phyloP scores from a whole-genome alignment of 345 rosid species.

The Limnanthes douglasii region DNA sequence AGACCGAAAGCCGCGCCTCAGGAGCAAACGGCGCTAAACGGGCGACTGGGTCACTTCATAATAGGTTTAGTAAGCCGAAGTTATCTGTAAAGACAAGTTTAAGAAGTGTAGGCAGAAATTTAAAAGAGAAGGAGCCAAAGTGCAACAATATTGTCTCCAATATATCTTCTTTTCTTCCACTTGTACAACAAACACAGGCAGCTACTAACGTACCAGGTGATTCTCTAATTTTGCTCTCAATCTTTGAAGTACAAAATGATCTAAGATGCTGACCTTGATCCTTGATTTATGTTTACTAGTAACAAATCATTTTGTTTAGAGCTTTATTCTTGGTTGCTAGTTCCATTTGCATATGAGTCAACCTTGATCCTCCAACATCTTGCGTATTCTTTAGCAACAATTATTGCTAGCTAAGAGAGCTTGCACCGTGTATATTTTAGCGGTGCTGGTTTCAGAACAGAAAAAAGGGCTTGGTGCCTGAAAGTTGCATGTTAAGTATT shows the following conservation, averaged over 20 bases:
- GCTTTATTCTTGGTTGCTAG: too few relatives aligned
- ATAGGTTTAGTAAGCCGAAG: slow-evolving; percentile 42
- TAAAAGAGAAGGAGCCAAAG: slow-evolving; percentile 33
- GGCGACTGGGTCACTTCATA: slow-evolving; percentile 21
- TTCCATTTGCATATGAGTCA: too few relatives aligned
- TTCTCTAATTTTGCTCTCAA: not conserved
- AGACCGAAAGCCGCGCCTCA: slow-evolving; percentile 17
- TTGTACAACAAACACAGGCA: slow-evolving; percentile 65
- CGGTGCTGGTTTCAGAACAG: too few relatives aligned
- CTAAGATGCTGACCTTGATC: not conserved
- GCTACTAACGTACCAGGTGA: slow-evolving; percentile 54
- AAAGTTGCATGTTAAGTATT: too few relatives aligned
- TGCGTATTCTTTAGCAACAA: too few relatives aligned
- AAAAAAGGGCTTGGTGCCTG: too few relatives aligned
- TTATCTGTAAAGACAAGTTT: slow-evolving; percentile 34
- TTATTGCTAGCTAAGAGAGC: too few relatives aligned
- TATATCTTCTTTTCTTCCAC: slow-evolving; percentile 62
- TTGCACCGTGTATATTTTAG: too few relatives aligned
- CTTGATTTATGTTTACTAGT: too few relatives aligned
- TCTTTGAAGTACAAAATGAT: slow-evolving; percentile 4
- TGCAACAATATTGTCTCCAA: slow-evolving; percentile 64
- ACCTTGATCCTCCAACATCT: too few relatives aligned
- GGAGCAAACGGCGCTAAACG: slow-evolving; percentile 21
- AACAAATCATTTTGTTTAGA: too few relatives aligned
- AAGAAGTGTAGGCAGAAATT: slow-evolving; percentile 22